Evolutionary conservation across 768 basidiomycete genomes (phyloP).

Genomic region (Termitomyces bulborhizus): DNA sequence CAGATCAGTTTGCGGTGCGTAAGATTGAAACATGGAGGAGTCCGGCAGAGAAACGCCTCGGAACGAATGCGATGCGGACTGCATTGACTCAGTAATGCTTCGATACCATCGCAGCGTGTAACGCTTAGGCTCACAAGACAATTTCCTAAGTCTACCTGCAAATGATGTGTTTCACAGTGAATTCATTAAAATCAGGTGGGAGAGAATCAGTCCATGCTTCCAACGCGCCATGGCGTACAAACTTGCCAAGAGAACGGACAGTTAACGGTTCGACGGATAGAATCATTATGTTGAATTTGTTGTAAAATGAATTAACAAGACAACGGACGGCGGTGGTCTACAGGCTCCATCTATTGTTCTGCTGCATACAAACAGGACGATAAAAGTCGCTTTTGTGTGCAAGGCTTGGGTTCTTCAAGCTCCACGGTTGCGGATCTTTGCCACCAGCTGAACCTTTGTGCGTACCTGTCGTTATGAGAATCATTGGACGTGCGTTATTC

Average conservation of each 20-base stretch:
- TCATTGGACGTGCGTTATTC: conserved; percentile 5
- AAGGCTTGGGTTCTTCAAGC: conserved; percentile 31
- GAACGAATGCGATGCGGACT: not conserved
- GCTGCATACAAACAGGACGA: not conserved
- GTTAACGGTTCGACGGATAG: not conserved
- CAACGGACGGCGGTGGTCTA: not conserved
- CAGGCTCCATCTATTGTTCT: not conserved
- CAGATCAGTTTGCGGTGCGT: not conserved
- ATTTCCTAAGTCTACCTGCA: not conserved
- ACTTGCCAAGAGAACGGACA: not conserved
- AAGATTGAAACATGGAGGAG: not conserved
- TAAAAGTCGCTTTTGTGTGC: not conserved
- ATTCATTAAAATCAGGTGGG: not conserved
- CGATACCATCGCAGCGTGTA: not conserved
- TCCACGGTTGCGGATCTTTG: conserved; percentile 71
- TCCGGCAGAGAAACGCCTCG: not conserved
- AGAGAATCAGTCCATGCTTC: not conserved
- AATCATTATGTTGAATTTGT: not conserved
- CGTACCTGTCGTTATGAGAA: conserved; percentile 52
- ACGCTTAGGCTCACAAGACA: not conserved
- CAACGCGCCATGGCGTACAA: not conserved
- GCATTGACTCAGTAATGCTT: not conserved
- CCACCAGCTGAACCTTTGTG: conserved; percentile 75
- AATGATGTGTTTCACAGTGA: not conserved
- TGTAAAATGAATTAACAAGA: not conserved